Percentiles rank a stretch among this genome's conserved stretches.
phyloP scores from a whole-genome alignment of 306 rosid genomes.

The Prunus persica region DNA sequence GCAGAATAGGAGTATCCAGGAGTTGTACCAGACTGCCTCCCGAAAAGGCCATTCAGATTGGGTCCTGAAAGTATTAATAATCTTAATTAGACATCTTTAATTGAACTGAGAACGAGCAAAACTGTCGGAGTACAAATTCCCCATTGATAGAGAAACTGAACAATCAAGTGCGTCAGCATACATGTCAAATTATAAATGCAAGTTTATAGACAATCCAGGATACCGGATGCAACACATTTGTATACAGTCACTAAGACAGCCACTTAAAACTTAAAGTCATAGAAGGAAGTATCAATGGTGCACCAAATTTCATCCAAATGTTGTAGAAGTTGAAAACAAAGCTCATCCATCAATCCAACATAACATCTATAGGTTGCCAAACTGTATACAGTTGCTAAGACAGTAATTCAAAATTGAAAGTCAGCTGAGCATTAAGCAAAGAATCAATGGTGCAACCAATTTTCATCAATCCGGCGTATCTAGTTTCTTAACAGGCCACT shows the following conservation, averaged over 20 bases:
- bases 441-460: no score
- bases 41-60: constrained; percentile 79
- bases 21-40: constrained; percentile 96
- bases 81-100: neutral
- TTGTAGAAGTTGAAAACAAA: neutral
- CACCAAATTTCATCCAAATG: neutral
- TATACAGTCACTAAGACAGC: neutral
- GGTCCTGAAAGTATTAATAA: constrained; percentile 55
- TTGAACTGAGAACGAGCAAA: neutral
- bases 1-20: constrained; percentile 83
- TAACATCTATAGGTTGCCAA: neutral
- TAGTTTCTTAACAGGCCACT: no score
- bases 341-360: neutral
- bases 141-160: neutral
- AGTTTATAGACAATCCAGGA: neutral
- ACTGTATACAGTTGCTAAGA: no score
- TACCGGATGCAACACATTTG: neutral
- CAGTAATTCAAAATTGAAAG: no score
- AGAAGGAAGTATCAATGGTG: neutral
- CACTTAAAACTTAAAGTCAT: neutral
- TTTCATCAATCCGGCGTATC: no score
- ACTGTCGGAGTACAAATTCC: neutral
- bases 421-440: no score
- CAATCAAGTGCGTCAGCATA: neutral
- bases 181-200: neutral